phyloP scores from a whole-genome alignment of 2,329 filamentous ascomycete genomes.

The Colletotrichum cuscutae region DNA sequence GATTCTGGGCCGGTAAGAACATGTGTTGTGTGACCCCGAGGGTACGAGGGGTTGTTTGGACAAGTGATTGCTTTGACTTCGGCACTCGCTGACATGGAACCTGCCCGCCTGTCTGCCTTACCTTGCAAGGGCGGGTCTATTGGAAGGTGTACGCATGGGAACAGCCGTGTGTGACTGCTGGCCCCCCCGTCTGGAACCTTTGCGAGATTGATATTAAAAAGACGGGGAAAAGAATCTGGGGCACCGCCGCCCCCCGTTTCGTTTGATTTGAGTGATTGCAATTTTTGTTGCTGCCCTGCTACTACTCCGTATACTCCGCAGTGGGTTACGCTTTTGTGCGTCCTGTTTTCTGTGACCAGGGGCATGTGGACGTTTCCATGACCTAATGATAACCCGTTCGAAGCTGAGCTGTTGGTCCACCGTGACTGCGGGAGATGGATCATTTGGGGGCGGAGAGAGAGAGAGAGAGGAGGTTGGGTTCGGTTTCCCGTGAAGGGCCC shows the following conservation, averaged over 20 bases:
- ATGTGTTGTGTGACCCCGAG: no score
- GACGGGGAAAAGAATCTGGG: constrained; percentile 18
- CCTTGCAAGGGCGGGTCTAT: not conserved
- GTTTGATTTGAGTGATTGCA: constrained; percentile 5
- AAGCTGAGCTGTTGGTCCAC: not conserved
- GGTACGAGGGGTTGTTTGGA: not conserved
- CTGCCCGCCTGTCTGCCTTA: not conserved
- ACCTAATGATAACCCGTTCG: not conserved
- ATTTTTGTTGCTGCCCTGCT: not conserved
- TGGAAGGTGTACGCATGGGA: not conserved
- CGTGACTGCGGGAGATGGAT: not conserved
- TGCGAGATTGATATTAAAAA: not conserved
- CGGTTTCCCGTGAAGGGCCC: not conserved
- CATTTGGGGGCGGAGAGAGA: not conserved
- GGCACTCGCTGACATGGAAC: not conserved
- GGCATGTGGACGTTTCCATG: not conserved
- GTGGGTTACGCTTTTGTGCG: not conserved
- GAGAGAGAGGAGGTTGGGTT: not conserved
- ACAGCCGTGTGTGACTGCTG: not conserved
- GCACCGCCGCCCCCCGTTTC: not conserved
- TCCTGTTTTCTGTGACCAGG: not conserved
- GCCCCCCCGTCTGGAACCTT: not conserved
- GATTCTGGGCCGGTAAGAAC: not conserved
- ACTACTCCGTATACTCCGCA: not conserved
- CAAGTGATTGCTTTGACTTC: not conserved